Evolutionary conservation across 176 grass and related monocot genomes (phyloP).

Genomic region (Dendrocalamus sinicus): DNA sequence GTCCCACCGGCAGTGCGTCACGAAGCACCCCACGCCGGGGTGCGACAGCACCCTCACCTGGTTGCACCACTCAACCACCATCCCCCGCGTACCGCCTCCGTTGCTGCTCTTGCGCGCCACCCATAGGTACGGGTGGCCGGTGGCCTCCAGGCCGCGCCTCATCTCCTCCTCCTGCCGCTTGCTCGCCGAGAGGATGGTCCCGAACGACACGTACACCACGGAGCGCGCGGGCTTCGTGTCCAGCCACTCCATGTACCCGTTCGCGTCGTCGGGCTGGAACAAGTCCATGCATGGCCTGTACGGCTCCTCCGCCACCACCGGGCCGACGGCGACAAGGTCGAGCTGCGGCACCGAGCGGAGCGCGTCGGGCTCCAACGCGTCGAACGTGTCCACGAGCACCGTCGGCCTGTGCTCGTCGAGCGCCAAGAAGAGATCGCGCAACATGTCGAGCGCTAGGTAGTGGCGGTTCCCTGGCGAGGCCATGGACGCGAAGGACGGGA

Average conservation of each 20-base stretch:
- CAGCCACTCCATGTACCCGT: constrained; percentile 54
- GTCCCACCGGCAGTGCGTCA: constrained; percentile 77
- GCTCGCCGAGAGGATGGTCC: constrained; percentile 33
- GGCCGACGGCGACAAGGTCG: constrained; percentile 52
- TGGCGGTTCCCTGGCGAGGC: background rate
- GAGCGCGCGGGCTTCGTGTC: constrained; percentile 52
- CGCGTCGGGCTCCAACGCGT: constrained; percentile 49
- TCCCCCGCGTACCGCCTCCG: background rate
- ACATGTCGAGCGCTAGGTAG: background rate
- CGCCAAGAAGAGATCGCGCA: constrained; percentile 22
- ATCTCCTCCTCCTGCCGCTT: constrained; percentile 53
- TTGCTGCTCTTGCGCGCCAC: constrained; percentile 34
- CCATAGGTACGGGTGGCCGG: constrained; percentile 58
- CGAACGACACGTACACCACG: constrained; percentile 68
- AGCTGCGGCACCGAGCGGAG: constrained; percentile 26
- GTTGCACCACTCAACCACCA: constrained; percentile 57
- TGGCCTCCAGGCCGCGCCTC: constrained; percentile 36
- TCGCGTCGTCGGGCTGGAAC: constrained; percentile 14
- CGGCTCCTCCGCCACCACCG: constrained; percentile 10
- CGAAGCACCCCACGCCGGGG: constrained; percentile 46
- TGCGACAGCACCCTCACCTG: constrained; percentile 54
- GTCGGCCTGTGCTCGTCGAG: constrained; percentile 6
- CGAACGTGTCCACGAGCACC: constrained; percentile 56
- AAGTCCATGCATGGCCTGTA: background rate
- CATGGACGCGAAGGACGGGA: constrained; percentile 38